Percentiles rank a stretch among this genome's conserved stretches.
Conservation (phyloP, 1,284 basidiomycete genomes). For the Moniliophthora roreri region DNA sequence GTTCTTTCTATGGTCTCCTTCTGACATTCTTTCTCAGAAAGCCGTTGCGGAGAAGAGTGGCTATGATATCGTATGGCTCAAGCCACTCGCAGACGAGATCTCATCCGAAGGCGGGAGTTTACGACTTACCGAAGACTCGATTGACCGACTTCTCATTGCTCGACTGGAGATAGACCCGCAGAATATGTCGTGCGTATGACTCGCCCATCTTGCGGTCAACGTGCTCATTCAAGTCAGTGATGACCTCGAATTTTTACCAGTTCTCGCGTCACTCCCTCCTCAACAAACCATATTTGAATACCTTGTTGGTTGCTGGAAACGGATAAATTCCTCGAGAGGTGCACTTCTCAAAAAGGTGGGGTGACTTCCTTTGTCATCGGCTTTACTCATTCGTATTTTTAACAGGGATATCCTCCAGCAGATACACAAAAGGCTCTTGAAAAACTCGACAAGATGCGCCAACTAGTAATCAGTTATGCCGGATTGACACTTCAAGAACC, state of each 20-base stretch:
- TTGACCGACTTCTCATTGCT: conserved; percentile 84
- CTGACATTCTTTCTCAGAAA: conserved; percentile 43
- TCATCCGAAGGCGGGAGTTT: conserved; percentile 61
- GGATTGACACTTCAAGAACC: conserved; percentile 91
- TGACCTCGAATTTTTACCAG: conserved; percentile 77
- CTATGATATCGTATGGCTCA: conserved; percentile 84
- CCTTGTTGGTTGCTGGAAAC: conserved; percentile 89
- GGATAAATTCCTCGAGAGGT: conserved; percentile 61
- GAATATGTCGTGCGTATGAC: conserved; percentile 62
- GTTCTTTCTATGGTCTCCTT: not conserved
- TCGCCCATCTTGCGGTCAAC: not conserved
- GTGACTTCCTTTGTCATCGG: conserved; percentile 1
- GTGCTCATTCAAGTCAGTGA: conserved; percentile 46
- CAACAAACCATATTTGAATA: conserved; percentile 90
- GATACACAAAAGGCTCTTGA: conserved; percentile 63
- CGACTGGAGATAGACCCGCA: conserved; percentile 83
- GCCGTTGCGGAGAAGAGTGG: conserved; percentile 67
- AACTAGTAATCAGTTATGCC: conserved; percentile 86
- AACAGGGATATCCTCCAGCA: conserved; percentile 58
- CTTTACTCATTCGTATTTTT: not conserved
- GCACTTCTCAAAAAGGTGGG: conserved; percentile 63
- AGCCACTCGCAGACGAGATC: conserved; percentile 73
- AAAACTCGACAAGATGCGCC: conserved; percentile 71
- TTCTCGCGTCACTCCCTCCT: conserved; percentile 77
- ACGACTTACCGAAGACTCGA: conserved; percentile 54